A percentile compares a stretch with the other conserved stretches of the same genome.
Conservation (phyloP, 2,329 filamentous ascomycete genomes). For the Trichophaea hybrida region DNA sequence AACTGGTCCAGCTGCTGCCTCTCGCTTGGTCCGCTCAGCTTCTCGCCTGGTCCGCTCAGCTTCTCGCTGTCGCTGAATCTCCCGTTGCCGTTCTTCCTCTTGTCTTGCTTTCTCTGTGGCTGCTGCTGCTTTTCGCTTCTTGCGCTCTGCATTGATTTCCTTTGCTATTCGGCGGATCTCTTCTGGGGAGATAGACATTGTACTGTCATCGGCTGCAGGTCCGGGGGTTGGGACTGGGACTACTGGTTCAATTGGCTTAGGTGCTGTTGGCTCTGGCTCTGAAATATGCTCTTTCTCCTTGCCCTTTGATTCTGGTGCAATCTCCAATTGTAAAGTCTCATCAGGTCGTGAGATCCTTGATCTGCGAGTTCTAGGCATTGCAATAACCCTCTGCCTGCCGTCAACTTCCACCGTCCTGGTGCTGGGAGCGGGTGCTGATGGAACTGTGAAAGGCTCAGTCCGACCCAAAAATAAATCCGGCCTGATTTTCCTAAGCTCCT, state of each 20-base stretch:
- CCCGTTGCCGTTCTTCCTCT: background rate
- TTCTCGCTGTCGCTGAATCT: background rate
- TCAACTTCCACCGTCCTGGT: background rate
- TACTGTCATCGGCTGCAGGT: conserved; percentile 8
- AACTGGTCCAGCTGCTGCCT: background rate
- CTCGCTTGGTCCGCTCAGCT: background rate
- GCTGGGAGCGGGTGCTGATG: background rate
- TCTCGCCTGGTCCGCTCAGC: background rate
- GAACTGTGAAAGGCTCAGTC: background rate
- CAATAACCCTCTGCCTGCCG: background rate
- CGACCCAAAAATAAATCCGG: conserved; percentile 2
- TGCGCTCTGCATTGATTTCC: conserved; percentile 21
- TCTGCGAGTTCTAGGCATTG: background rate
- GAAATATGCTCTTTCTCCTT: background rate
- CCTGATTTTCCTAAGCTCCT: background rate
- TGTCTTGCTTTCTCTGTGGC: conserved; percentile 1
- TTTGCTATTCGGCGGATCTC: conserved; percentile 22
- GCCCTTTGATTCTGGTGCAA: background rate
- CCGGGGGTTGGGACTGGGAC: background rate
- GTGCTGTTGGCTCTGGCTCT: background rate
- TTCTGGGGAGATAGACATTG: conserved; percentile 16
- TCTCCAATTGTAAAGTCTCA: background rate
- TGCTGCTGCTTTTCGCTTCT: conserved; percentile 14
- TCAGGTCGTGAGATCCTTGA: background rate
- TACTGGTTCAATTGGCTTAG: background rate